These are phyloP conservation scores for Coniochaeta ligniaria DNA, from an alignment of 2,329 filamentous ascomycete genomes.

Conservation along the genomic window DNA sequence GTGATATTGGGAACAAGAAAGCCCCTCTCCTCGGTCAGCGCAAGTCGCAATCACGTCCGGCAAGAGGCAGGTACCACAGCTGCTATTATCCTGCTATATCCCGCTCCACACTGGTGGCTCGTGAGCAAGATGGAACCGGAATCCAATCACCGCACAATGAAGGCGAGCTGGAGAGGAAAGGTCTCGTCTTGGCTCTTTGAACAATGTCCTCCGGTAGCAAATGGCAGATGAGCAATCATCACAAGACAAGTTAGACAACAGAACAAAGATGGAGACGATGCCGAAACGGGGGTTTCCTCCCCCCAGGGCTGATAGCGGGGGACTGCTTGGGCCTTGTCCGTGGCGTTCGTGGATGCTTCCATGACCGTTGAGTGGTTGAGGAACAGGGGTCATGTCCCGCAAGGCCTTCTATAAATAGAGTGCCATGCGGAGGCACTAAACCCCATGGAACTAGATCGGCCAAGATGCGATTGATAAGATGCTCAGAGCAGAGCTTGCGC, in stretches of 20 bases:
- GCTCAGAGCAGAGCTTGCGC: not conserved
- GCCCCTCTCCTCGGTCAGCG: not conserved
- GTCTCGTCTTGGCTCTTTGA: not conserved
- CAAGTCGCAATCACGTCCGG: not conserved
- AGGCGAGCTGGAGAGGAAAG: not conserved
- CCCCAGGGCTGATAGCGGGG: not conserved
- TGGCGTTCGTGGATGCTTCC: not conserved
- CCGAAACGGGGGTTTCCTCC: not conserved
- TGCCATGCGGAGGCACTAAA: not conserved
- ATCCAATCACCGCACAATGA: not conserved
- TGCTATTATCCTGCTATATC: not conserved
- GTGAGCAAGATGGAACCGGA: not conserved
- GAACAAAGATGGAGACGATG: not conserved
- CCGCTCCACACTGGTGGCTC: not conserved
- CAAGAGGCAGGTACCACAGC: not conserved
- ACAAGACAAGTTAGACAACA: not conserved
- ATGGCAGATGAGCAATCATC: not conserved
- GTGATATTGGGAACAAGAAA: not conserved
- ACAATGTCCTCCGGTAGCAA: not conserved
- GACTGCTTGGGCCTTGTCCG: not conserved
- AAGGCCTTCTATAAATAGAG: not conserved
- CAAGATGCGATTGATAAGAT: not conserved
- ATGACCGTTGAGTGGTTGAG: not conserved
- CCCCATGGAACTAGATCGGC: not conserved
- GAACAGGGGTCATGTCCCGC: not conserved